Base-by-base conservation (phyloP, 768 basidiomycete genomes). In the Xerocomus spinulosus region DNA sequence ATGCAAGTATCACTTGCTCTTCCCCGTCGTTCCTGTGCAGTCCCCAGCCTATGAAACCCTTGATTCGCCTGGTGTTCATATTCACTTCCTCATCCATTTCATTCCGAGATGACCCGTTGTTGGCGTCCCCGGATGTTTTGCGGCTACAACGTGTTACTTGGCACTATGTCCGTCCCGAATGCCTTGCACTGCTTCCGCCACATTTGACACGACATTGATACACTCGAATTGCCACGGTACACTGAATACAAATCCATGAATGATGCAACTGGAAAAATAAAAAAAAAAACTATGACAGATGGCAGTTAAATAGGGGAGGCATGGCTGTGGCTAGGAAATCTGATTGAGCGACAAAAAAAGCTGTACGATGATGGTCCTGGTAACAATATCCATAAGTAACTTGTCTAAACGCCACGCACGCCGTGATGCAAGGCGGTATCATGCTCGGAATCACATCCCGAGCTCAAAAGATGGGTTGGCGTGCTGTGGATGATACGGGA, bases 381-480 rank as follows among this genome's bases (percentile, higher is more conserved):
- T 25, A 54, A 55, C 35, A 39, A 38, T 42, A 44, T 21, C 13
- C 41, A 48, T 47, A 62, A 49, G 41, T 50, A 32, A 36, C 18
- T 25, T 10, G 14, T 17, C 29, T n/a, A 10, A 43, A 33, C 21
- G 24, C 42, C 20, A 30, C 26, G 38, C 18, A 47, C 18, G 35
- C 15, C 30, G 42, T 30, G 40, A 52, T 8, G 18, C 18, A 29
- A 44, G 20, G 54, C 55, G 53, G 51, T 46, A 41, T 60, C 49
- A 48, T 51, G 30, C 29, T 32, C 23, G 50, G n/a, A n/a, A n/a
- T n/a, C n/a, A 42, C 48, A 25, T 34, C 3, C 6, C 26, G 15
- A 34, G 38, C 30, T 44, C 41, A 40, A 47, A 24, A 42, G n/a
- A 41, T 34, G 37, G 43, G 46, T 26, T 12, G 15, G 30, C 17